Evolutionary conservation across 306 rosid genomes (phyloP), one percentile per base, ranked within the genome.

Genomic region (Fragaria iinumae): DNA sequence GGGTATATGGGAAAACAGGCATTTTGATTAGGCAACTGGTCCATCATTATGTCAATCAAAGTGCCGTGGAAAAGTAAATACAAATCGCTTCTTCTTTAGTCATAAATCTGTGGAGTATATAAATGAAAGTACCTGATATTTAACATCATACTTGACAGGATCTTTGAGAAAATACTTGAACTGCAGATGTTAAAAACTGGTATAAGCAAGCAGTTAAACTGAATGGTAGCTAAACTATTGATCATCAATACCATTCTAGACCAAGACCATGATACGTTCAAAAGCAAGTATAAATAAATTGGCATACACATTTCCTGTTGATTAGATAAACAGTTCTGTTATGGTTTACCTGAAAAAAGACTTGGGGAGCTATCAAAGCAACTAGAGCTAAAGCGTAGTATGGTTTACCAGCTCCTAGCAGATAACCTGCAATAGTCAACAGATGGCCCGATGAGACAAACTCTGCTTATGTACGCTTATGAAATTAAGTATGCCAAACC

Each of bases 361-460:
- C 96, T 84, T 95, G 99, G 13, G 99, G 99, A 79, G 57, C 65
- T 73, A 90, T 87, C 83, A 95, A 84, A 53, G 86, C 93, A 77
- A 95, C 84, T 69, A 95, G 90, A 76, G 93, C 98, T 71, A 95
- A 81, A 1, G 99, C 99, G 43, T 92, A 87, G 55, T 83, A 91
- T 27, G 99, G 98, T 75, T 95, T 95, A 57, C 91, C 98, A 63
- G 93, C 96, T 76, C 93, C 93, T 17, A 91, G 91, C 73, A 92
- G 84, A 85, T 92, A 95, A 79, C 97, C 99, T 92, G 92, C 80
- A 84, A 80, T 64, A 63, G 77, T 41, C 25, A 73, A 73, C 50
- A 45, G 11, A 43, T 11, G 18, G 16, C 34, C 16, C 29, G 34
- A 36, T 52, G 38, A 69, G 34, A 6, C 20, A 73, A 18, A 13